Percentiles rank a stretch among this genome's conserved stretches.
These are phyloP conservation scores for Calonectria montana DNA, from an alignment of 2,329 filamentous ascomycete species.

Conservation along the genomic window DNA sequence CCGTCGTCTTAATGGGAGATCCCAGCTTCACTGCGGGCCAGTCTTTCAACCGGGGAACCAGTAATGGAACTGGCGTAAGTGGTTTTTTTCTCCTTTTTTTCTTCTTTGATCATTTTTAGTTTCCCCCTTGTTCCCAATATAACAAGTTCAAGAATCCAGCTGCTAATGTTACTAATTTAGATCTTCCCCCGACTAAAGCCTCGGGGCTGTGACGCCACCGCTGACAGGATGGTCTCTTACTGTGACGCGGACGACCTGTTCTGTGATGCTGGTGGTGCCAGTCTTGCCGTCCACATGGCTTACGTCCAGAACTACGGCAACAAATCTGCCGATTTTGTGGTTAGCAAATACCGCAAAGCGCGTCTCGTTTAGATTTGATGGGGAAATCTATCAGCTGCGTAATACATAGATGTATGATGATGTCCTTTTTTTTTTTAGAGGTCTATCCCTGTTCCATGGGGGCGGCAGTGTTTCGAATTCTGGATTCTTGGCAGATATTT, in stretches of 20 bases:
- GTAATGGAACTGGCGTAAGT: constrained; percentile 33
- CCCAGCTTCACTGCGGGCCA: constrained; percentile 35
- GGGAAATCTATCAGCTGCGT: not conserved
- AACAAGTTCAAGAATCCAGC: not conserved
- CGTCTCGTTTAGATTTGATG: not conserved
- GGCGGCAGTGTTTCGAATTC: not conserved
- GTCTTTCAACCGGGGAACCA: constrained; percentile 32
- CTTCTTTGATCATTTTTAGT: not conserved
- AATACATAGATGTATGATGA: not conserved
- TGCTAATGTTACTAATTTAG: not conserved
- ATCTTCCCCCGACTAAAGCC: constrained; percentile 33
- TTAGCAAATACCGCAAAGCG: constrained; percentile 20
- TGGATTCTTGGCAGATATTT: not conserved
- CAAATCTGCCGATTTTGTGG: constrained; percentile 25
- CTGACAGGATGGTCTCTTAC: constrained; percentile 28
- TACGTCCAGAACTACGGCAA: constrained; percentile 31
- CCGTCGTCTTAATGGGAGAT: constrained; percentile 39
- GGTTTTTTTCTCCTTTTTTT: not conserved
- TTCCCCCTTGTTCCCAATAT: not conserved
- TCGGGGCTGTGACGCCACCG: constrained; percentile 24
- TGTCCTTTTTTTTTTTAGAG: no score
- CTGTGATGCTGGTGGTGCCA: constrained; percentile 32
- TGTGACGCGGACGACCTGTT: constrained; percentile 36
- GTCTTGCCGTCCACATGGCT: constrained; percentile 34
- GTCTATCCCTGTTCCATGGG: not conserved